Base-by-base conservation (phyloP, 2,329 filamentous ascomycete species). In the Xylariaceae sp. region DNA sequence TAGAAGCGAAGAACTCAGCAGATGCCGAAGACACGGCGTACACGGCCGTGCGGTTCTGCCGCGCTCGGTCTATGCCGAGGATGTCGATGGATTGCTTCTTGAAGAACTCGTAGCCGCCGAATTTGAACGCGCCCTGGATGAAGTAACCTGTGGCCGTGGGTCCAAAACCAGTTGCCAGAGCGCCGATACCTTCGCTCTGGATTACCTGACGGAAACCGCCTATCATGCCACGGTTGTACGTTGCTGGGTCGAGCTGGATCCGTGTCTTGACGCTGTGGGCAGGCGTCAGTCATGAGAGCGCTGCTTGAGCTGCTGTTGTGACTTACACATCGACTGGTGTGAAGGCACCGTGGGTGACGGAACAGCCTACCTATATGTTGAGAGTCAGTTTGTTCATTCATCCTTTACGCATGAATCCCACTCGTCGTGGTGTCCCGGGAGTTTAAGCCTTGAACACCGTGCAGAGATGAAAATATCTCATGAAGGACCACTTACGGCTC, bases 81-180 rank as follows among this genome's bases (percentile, higher is more conserved):
- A 43, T 51, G 32, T 62, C 59, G 18, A 58, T 62, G 22, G 54
- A 47, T 36, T 49, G 49, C 35, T 55, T 52, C 52, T 62, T 62
- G 50, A 62, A 55, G 47, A 58, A 61, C 45, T 62, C 59, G 42
- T 62, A 62, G 1, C 60, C 59, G 14, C 58, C 60, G 39, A 62
- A 62, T 42, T 62, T 62, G 52, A 62, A 55, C 2, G 59, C 60
- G 18, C 60, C 59, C 39, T 62, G 60, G 10, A 62, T 47, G 50
- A 62, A 61, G 44, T 63, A 63, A 41, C 57, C 61, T 4, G 55
- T 52, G 10, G 59, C 49, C n/a, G 59, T 63, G 17, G 59, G 59
- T 2, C 59, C 61, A 18, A 60, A 51, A 32, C 61, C 61, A 4
- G 59, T 62, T n/a, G 56, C 36, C 17, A 63, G 56, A 30, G 61